Evolutionary conservation across 768 basidiomycete species (phyloP).

Genomic region (Lactarius hatsudake): DNA sequence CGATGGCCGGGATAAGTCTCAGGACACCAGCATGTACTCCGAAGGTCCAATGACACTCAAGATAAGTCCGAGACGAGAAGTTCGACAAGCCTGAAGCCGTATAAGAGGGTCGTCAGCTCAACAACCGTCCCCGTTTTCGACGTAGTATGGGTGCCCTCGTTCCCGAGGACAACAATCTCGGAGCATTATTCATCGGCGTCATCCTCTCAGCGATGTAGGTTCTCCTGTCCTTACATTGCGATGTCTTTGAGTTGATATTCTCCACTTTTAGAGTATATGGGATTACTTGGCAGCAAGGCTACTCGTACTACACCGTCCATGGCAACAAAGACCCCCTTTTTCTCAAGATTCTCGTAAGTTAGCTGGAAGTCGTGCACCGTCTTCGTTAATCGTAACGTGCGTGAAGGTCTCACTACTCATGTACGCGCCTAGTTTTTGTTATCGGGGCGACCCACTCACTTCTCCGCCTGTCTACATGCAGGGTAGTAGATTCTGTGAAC

Average conservation of each 20-base stretch:
- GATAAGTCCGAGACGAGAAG: background rate
- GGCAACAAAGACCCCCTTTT: background rate
- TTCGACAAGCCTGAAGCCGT: background rate
- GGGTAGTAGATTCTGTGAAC: slow-evolving; percentile 1
- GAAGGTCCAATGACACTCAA: background rate
- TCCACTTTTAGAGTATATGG: background rate
- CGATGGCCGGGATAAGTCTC: background rate
- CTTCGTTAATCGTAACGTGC: background rate
- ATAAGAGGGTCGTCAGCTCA: background rate
- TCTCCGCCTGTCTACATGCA: background rate
- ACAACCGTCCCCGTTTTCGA: background rate
- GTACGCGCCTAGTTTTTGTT: background rate
- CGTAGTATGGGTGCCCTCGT: background rate
- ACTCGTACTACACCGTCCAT: background rate
- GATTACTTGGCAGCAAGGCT: slow-evolving; percentile 2
- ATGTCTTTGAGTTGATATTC: background rate
- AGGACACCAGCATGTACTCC: background rate
- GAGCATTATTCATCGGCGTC: background rate
- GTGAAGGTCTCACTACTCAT: background rate
- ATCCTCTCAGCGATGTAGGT: background rate
- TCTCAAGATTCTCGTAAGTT: background rate
- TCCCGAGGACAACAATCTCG: background rate
- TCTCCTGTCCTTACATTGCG: background rate
- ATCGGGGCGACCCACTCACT: background rate
- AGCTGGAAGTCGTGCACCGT: background rate